Base-by-base conservation (phyloP, 345 rosid genomes). In the Trapa bicornis region DNA sequence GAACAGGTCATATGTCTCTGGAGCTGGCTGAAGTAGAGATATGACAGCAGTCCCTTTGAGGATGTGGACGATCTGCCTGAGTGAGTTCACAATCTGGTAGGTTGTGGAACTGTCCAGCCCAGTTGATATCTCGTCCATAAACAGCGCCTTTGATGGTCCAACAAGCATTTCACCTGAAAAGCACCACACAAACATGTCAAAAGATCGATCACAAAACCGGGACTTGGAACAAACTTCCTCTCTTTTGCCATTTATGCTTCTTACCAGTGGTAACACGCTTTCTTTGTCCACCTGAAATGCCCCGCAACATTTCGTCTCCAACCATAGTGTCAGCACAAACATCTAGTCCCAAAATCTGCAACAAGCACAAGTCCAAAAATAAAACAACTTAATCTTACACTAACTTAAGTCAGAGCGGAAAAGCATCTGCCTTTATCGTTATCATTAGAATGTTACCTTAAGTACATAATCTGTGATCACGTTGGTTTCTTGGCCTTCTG, bases 21-120 rank as follows among this genome's bases (percentile, higher is more conserved):
- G 91, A 38, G 94, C 87, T 16, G 94, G 96, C 76, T 89, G 93
- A 37, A 89, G 94, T 62, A 89, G 96, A 48, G 96, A 87, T 56
- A 89, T 75, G 62, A 84, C 70, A 32, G 89, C 83, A 9, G 94
- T 89, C 75, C 81, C 86, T 47, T 82, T 66, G 38, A 84, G 72
- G 65, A 84, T 78, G 72, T 83, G 85, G 71, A 75, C 71, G 42
- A 69, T 77, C 60, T 89, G 91, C 78, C 75, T 81, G 58, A 89
- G 73, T 37, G 77, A 81, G 65, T 84, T 87, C 71, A 85, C 78
- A 54, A 89, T 84, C 67, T 85, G 87, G 69, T 64, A 87, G 22
- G 91, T 87, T 11, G 94, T 89, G 7, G 96, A 85, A 73, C 94
- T 87, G 72, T 89, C 94, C 66, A 89, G 72, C 48, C 96, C 94